These are phyloP conservation scores for Sistotremastrum suecicum DNA, from an alignment of 768 basidiomycete species.

Conservation along the genomic window DNA sequence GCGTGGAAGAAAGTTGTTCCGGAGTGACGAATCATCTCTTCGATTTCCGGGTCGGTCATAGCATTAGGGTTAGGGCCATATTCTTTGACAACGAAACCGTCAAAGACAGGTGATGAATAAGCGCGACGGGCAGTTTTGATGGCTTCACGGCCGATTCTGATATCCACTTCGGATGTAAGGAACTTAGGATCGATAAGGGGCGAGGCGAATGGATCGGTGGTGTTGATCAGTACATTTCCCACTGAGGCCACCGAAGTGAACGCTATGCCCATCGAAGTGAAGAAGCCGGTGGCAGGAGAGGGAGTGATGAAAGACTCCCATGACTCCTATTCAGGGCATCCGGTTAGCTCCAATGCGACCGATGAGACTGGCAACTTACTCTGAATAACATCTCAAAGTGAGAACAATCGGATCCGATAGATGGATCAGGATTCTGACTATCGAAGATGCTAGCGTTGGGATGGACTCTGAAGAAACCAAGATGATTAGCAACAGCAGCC, in stretches of 20 bases:
- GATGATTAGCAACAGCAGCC: background rate
- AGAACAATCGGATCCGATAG: conserved; percentile 5
- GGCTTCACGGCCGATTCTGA: conserved; percentile 13
- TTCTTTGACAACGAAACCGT: conserved; percentile 2
- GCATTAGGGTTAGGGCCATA: background rate
- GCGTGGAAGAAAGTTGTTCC: conserved; percentile 4
- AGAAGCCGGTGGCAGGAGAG: conserved; percentile 9
- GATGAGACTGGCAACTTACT: conserved; percentile 1
- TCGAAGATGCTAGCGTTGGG: conserved; percentile 4
- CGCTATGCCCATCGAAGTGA: conserved; percentile 6
- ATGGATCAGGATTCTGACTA: conserved; percentile 4
- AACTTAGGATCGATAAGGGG: conserved; percentile 15
- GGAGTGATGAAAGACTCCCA: conserved; percentile 2
- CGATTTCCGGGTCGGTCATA: conserved; percentile 5
- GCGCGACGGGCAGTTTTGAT: conserved; percentile 2
- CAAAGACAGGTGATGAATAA: background rate
- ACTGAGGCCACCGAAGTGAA: conserved; percentile 12
- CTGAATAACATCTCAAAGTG: conserved; percentile 7
- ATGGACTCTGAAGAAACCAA: conserved; percentile 5
- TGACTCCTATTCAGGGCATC: background rate
- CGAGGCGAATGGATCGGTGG: conserved; percentile 11
- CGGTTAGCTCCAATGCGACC: background rate
- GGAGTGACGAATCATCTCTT: conserved; percentile 2
- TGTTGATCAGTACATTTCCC: conserved; percentile 13
- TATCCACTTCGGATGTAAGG: conserved; percentile 15